These are phyloP conservation scores for Cucurbita moschata DNA, from an alignment of 306 rosid genomes.

Conservation along the genomic window DNA sequence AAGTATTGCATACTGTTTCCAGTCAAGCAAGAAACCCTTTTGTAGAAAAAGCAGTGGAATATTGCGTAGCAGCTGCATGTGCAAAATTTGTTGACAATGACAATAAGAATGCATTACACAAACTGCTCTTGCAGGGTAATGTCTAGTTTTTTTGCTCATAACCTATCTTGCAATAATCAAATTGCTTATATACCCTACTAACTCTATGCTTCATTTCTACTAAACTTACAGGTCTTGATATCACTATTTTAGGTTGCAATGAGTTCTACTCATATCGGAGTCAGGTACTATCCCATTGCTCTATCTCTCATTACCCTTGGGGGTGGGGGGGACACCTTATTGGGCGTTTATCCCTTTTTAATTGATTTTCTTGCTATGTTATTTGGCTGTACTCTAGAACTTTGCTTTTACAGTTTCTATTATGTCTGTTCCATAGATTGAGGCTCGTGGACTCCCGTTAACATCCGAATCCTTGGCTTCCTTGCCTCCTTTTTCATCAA, in stretches of 20 bases:
- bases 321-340: too few relatives aligned
- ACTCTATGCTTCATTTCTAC: conserved; percentile 18
- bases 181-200: background rate
- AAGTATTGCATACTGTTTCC: conserved; percentile 23
- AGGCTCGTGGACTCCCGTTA: conserved; percentile 69
- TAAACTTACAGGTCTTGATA: conserved; percentile 62
- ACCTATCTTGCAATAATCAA: conserved; percentile 1
- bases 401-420: background rate
- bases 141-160: background rate
- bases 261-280: conserved; percentile 84
- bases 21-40: conserved; percentile 78
- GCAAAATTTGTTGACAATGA: conserved; percentile 47
- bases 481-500: conserved; percentile 70
- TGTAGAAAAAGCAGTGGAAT: conserved; percentile 85
- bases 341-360: background rate
- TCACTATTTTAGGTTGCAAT: conserved; percentile 84
- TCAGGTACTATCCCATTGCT: conserved; percentile 36
- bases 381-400: background rate
- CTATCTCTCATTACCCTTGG: background rate
- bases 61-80: conserved; percentile 74
- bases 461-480: conserved; percentile 71
- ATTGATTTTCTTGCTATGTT: background rate
- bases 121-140: conserved; percentile 64
- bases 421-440: conserved; percentile 41
- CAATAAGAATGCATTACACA: conserved; percentile 42